Evolutionary conservation across 208 protist species (phyloP), one percentile per base, ranked within the genome.

Genomic region (Wallacemonas sp.): DNA sequence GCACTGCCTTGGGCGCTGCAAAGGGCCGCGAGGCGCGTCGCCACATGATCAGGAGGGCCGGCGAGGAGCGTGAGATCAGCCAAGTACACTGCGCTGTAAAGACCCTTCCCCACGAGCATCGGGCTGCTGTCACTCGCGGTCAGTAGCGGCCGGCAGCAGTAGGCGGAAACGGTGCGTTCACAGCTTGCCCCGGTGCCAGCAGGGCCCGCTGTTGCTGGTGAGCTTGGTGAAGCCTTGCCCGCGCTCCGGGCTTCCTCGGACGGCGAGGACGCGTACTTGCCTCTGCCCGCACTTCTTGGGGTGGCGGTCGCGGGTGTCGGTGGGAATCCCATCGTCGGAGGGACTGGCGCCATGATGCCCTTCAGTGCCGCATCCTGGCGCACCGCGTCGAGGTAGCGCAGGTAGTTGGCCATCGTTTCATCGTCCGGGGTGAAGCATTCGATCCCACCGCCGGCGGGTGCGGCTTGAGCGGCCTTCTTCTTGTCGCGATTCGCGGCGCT

Each of bases 21-120:
- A 29, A 63, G 41, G 2, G 41, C 21, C 4, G 24, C 39, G 26
- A 48, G 37, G 9, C 10, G 58, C 15, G 41, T 41, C 29, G 42
- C 27, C 15, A 44, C 48, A 27, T 45, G 37, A 26, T 74, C 66
- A 0, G 53, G 30, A 4, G 45, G 36, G 15, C 69, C 72, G 13
- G 60, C 71, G 27, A 78, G 71, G 30, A 87, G 66, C 9, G 79
- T 81, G 53, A 90, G 64, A n/a, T 73, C 69, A 8, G 83, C 83
- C 26, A 90, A 59, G 37, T 68, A 74, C 10, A 90, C 74, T 24
- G 39, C 22, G 63, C 79, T 85, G 65, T 75, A 83, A 30, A 66
- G 61, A n/a, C 83, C 83, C 34, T 68, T 77, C 10, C 71, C 80
- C 27, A 90, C 66, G n/a, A 63, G n/a, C 22, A 57, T 39, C 12